Percentiles rank a stretch among this genome's conserved stretches.
Evolutionary conservation across 2,329 filamentous ascomycete genomes (phyloP).

Genomic region (Colletotrichum musae): DNA sequence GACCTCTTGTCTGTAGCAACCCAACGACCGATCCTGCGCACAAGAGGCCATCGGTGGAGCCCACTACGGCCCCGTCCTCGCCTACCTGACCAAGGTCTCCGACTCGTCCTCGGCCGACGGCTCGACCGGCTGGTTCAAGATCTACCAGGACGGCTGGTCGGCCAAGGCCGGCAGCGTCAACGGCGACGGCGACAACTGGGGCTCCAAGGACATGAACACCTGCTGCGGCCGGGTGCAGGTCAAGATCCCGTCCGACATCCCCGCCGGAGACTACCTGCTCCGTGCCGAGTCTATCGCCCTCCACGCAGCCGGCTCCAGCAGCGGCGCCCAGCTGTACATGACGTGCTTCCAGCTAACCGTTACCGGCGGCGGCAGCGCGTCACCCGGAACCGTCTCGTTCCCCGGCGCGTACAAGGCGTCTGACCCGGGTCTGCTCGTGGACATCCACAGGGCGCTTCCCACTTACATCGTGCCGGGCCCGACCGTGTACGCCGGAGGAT

Average conservation of each 20-base stretch:
- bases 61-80: conserved; percentile 65
- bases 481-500: conserved; percentile 57
- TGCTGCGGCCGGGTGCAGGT: conserved; percentile 37
- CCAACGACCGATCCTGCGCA: conserved; percentile 57
- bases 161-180: conserved; percentile 50
- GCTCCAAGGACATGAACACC: conserved; percentile 39
- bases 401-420: conserved; percentile 39
- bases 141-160: conserved; percentile 58
- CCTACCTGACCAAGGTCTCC: conserved; percentile 63
- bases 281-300: conserved; percentile 69
- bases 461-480: conserved; percentile 62
- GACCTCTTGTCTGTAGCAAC: conserved; percentile 49
- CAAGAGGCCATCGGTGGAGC: conserved; percentile 66
- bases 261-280: conserved; percentile 67
- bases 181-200: conserved; percentile 45
- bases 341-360: conserved; percentile 47
- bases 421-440: conserved; percentile 62
- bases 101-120: conserved; percentile 61
- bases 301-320: conserved; percentile 55
- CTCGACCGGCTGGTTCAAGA: conserved; percentile 65
- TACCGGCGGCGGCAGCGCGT: conserved; percentile 46
- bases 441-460: conserved; percentile 59
- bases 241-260: conserved; percentile 60
- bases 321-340: conserved; percentile 57
- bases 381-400: conserved; percentile 44